Evolutionary conservation across 805 yeast species (phyloP), one percentile per base, ranked within the genome.

Genomic region (Starmera amethionina): DNA sequence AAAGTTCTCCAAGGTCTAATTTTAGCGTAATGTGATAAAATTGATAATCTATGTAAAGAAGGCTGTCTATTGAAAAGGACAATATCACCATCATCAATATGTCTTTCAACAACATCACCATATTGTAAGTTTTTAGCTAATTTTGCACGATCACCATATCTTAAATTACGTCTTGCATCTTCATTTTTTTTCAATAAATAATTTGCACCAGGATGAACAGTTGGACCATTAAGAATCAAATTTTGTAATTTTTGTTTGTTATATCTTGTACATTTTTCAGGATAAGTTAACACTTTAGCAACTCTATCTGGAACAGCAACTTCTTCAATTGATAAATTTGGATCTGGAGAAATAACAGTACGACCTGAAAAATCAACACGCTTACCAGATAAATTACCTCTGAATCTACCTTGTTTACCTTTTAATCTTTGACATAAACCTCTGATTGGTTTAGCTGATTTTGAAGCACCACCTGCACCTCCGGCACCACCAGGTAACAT

Each of bases 261-360:
- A 64, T 90, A 88, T 45, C 90, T 70, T 2, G 96, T 88, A 45
- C 90, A 95, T 57, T 75, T 81, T 67, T 93, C 99, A 0, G 99
- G 99, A 59, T 84, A 93, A 0, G 99, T 93, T 54, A 93, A 70
- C 18, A 93, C 84, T 62, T 89, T 93, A 14, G 97, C 97, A 28
- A 93, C 96, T 47, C 94, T 72, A 52, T 89, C 96, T 8, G 99
- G 99, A 22, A 93, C 97, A 1, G 98, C 98, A 34, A 93, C 99
- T 63, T 93, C 96, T 63, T 93, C 97, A 46, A 93, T 86, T 27
- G 82, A 72, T 51, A 93, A 67, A 59, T 93, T 93, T 31, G 99
- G 99, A 67, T 93, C 99, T 2, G 98, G 98, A 3, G 97, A 90
- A 56, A 93, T 93, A 51, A 93, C 99, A 0, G 98, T 93, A 68